Percentiles rank a stretch among this genome's conserved stretches.
These are phyloP conservation scores for Trypanosoma theileri DNA, from an alignment of 208 protist genomes.

Conservation along the genomic window DNA sequence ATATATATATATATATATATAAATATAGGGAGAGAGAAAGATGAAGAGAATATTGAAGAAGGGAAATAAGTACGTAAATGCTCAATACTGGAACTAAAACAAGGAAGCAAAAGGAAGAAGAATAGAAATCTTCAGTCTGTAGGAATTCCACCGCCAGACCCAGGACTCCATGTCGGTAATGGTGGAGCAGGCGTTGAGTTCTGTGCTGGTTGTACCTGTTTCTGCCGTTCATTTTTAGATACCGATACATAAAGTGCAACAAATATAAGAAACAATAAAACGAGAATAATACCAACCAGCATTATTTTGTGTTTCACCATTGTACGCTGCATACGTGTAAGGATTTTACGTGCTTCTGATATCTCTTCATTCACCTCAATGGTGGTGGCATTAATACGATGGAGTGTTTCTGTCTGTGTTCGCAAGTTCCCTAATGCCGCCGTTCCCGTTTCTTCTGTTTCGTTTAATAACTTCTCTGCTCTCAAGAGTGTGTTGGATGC, in stretches of 20 bases:
- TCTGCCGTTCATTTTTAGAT: slow-evolving; percentile 31
- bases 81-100: too few relatives aligned
- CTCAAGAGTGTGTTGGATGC: slow-evolving; percentile 48
- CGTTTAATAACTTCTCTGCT: slow-evolving; percentile 67
- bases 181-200: slow-evolving; percentile 9
- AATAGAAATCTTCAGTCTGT: not conserved
- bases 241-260: slow-evolving; percentile 63
- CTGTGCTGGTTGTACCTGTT: slow-evolving; percentile 21
- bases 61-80: not conserved
- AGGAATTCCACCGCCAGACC: slow-evolving; percentile 7
- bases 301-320: slow-evolving; percentile 82
- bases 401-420: slow-evolving; percentile 66
- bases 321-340: slow-evolving; percentile 57
- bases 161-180: slow-evolving; percentile 11
- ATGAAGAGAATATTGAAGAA: too few relatives aligned
- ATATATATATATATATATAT: too few relatives aligned
- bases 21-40: too few relatives aligned
- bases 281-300: slow-evolving; percentile 52
- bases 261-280: slow-evolving; percentile 64
- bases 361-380: slow-evolving; percentile 74
- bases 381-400: slow-evolving; percentile 64
- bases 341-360: slow-evolving; percentile 59
- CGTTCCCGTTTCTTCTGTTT: slow-evolving; percentile 62
- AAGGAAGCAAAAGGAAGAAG: too few relatives aligned
- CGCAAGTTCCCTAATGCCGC: slow-evolving; percentile 61